Percentiles rank a stretch among this genome's conserved stretches.
Conservation (phyloP, 345 rosid genomes). For the Euphorbia lathyris region DNA sequence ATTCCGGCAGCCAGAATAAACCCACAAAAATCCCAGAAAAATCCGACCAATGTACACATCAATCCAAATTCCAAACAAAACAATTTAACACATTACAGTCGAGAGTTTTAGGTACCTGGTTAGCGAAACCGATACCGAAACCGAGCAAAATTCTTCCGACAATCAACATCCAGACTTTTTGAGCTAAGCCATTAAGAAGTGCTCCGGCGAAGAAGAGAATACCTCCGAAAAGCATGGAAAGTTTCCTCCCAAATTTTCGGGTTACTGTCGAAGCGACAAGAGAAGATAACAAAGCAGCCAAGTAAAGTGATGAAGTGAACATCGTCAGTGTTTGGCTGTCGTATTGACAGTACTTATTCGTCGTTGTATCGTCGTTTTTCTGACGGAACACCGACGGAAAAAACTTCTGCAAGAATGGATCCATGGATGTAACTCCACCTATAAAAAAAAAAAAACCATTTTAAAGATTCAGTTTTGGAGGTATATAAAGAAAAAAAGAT, state of each 20-base stretch:
- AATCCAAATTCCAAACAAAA: no score
- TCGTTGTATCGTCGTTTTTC: conserved; percentile 36
- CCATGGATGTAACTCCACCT: conserved; percentile 98
- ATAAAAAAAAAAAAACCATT: not conserved
- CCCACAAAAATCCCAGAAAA: no score
- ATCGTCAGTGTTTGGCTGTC: conserved; percentile 65
- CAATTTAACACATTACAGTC: no score
- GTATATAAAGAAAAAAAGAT: no score
- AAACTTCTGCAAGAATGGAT: conserved; percentile 57
- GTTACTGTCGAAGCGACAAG: conserved; percentile 79
- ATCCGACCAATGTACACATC: no score
- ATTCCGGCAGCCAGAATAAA: no score
- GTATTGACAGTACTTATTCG: conserved; percentile 78
- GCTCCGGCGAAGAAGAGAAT: conserved; percentile 85
- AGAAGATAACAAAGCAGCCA: conserved; percentile 81
- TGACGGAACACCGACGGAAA: conserved; percentile 64
- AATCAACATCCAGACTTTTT: conserved; percentile 84
- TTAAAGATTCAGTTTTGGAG: no score
- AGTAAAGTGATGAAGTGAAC: conserved; percentile 90
- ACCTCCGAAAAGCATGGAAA: conserved; percentile 91
- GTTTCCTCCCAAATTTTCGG: conserved; percentile 63
- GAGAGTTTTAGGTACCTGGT: conserved; percentile 56
- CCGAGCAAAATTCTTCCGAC: conserved; percentile 88
- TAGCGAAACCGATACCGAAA: conserved; percentile 95
- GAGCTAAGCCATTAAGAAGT: conserved; percentile 70